phyloP scores from a whole-genome alignment of 306 rosid genomes.

The Corylus avellana region DNA sequence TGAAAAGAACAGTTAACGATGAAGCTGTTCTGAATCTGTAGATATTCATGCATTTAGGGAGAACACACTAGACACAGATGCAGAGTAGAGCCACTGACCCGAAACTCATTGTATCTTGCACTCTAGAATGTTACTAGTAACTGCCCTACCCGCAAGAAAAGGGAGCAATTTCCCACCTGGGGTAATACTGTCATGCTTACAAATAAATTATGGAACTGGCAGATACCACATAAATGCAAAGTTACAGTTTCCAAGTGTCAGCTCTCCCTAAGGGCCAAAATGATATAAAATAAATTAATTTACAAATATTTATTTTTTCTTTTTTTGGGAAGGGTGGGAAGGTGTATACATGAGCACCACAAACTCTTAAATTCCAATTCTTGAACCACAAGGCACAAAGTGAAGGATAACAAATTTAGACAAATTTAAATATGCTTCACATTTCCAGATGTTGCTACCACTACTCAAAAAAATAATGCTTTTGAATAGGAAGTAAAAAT shows the following conservation, averaged over 20 bases:
- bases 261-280: constrained; percentile 1
- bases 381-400: neutral
- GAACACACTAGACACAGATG: neutral
- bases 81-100: neutral
- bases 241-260: neutral
- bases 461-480: neutral
- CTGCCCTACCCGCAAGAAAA: neutral
- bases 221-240: neutral
- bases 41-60: neutral
- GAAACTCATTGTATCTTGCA: neutral
- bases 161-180: neutral
- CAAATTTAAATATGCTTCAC: neutral
- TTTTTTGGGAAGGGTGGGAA: neutral
- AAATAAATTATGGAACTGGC: neutral
- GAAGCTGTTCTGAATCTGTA: neutral
- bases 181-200: neutral
- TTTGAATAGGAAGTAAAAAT: neutral
- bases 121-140: neutral
- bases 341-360: neutral
- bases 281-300: neutral
- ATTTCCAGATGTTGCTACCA: neutral
- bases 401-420: neutral
- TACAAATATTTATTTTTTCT: neutral
- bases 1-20: neutral
- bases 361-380: neutral